Evolutionary conservation across 2,329 filamentous ascomycete genomes (phyloP), one percentile per base, ranked within the genome.

Genomic region (Colletotrichum gigasporum): DNA sequence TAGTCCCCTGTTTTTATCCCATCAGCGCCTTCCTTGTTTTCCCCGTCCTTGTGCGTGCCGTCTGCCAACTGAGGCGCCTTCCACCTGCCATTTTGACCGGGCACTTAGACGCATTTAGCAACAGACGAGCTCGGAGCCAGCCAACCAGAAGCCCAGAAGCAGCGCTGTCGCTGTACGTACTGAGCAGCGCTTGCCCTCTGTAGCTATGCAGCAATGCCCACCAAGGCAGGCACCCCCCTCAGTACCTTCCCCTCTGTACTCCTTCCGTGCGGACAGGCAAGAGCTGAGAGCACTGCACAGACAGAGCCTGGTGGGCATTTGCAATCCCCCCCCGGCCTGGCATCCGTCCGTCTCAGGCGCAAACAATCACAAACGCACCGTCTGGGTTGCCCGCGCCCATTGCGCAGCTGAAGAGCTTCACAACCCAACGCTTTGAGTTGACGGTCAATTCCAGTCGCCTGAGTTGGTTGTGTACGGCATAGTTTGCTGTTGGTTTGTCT

Each of bases 301-400:
- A 20, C 37, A 12, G 11, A 18, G 24, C 7, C 32, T 30, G 20
- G 26, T 26, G n/a, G n/a, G n/a, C n/a, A n/a, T n/a, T n/a, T n/a
- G n/a, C n/a, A n/a, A n/a, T n/a, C n/a, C n/a, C n/a, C n/a, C n/a
- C n/a, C n/a, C n/a, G n/a, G n/a, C n/a, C n/a, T 41, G 54, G 54
- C 45, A 53, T 59, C 45, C 39, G 54, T 39, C 37, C 47, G 60
- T 63, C 54, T 62, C 52, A 57, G 52, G 60, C 55, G 55, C 47
- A 48, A 58, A 52, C 60, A 45, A 48, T 45, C 45, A 30, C 45
- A 32, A 57, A 37, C 53, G 35, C 59, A 12, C 53, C 50, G 32
- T 53, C 50, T 39, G 32, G 7, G 30, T 12, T 34, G 30, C 30
- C 20, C 48, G 14, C 9, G 18, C 11, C 11, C 28, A 22, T 14